Evolutionary conservation across 2,329 filamentous ascomycete species (phyloP), one percentile per base, ranked within the genome.

Genomic region (Colletotrichum orchidophilum): DNA sequence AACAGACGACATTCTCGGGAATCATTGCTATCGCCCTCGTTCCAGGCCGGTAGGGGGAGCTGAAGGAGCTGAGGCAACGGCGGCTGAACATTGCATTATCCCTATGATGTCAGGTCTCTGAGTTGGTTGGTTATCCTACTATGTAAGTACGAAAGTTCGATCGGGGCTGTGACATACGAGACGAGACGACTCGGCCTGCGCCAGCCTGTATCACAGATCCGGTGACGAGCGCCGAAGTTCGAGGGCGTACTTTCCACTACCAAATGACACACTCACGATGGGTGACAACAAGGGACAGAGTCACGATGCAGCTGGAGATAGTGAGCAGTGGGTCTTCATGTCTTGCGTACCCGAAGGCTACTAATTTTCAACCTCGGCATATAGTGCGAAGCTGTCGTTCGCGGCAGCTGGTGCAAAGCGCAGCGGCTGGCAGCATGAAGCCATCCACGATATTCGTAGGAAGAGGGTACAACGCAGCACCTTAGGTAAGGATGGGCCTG

Each of bases 321-420:
- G 39, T 39, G 24, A 8, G 27, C 49, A 26, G 64, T 26, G 42
- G 66, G 59, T 69, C 52, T 31, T 24, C 52, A 65, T 64, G 60
- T 63, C 64, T 50, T 64, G 61, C 61, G 60, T 70, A 46, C 18
- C 39, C 39, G 39, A 46, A 46, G 39, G 46, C 54, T 13, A 59
- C 18, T 21, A 21, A 33, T 18, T 27, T 70, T 24, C 53, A 46
- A 53, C 42, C 31, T 58, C 42, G 60, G 53, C 39, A 42, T 31
- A 8, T 33, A 57, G n/a, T 35, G 18, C 39, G 12, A 35, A 26
- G 21, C 31, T 6, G 54, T 21, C 31, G 33, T 31, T n/a, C 31
- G 50, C 50, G n/a, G 24, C 50, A 53, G 18, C 39, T 46, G 39
- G 50, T 24, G 29, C 18, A 57, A 13, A 33, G 15, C 31, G n/a